Percentiles rank a stretch among this genome's conserved stretches.
Conservation (phyloP, 2,329 filamentous ascomycete genomes). For the Tolypocladium amazonense region DNA sequence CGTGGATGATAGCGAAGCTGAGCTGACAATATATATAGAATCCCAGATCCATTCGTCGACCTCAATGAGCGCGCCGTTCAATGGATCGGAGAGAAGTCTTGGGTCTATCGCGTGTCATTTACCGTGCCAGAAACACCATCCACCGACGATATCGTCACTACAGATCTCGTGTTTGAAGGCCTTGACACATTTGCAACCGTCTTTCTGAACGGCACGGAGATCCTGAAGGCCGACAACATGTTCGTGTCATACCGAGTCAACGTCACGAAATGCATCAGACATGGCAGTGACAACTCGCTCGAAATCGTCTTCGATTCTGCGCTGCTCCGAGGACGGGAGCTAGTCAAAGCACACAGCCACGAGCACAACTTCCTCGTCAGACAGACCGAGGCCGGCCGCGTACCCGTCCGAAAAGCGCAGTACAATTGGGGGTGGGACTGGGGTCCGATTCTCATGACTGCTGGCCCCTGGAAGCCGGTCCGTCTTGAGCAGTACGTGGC, state of each 20-base stretch:
- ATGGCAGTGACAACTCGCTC: conserved; percentile 28
- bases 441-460: conserved; percentile 53
- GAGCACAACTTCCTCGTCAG: conserved; percentile 44
- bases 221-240: conserved; percentile 53
- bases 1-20: neutral
- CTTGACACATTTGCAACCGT: conserved; percentile 54
- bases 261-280: conserved; percentile 30
- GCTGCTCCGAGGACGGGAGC: conserved; percentile 36
- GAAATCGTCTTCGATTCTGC: conserved; percentile 49
- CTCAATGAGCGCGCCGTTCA: conserved; percentile 49
- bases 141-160: neutral
- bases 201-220: conserved; percentile 38
- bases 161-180: conserved; percentile 49
- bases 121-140: conserved; percentile 5
- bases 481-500: conserved; percentile 52
- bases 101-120: conserved; percentile 39
- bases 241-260: conserved; percentile 47
- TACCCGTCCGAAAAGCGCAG: conserved; percentile 47
- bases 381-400: conserved; percentile 30
- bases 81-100: conserved; percentile 53
- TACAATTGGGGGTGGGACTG: conserved; percentile 66
- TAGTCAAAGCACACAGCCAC: conserved; percentile 35
- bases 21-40: conserved; percentile 14
- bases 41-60: conserved; percentile 47
- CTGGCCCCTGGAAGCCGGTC: conserved; percentile 57